phyloP scores from a whole-genome alignment of 805 yeast species.

The Brettanomyces anomalus region DNA sequence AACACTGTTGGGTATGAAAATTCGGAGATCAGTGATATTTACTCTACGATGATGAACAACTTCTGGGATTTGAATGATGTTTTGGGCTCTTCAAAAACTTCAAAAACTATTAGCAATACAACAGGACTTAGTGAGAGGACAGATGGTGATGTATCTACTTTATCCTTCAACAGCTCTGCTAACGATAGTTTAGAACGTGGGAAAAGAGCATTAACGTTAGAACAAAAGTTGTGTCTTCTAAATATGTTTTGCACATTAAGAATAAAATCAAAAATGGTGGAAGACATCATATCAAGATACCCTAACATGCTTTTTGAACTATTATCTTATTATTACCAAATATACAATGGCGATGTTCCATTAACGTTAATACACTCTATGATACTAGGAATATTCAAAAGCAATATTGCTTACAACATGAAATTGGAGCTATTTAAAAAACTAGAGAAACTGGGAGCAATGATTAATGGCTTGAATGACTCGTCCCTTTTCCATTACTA shows the following conservation, averaged over 20 bases:
- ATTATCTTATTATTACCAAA: constrained; percentile 10
- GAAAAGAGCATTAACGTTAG: too few species aligned
- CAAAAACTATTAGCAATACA: too few species aligned
- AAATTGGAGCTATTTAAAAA: constrained; percentile 14
- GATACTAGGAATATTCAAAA: constrained; percentile 16
- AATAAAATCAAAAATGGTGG: constrained; percentile 13
- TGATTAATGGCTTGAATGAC: constrained; percentile 10
- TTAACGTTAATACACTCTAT: constrained; percentile 16
- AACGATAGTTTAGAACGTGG: too few species aligned
- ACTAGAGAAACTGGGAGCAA: constrained; percentile 15
- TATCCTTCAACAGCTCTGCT: too few species aligned
- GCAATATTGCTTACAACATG: constrained; percentile 7
- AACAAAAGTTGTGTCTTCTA: too few species aligned
- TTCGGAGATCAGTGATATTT: constrained; percentile 7
- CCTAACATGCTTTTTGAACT: constrained; percentile 11
- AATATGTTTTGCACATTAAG: constrained; percentile 6
- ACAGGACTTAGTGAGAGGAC: too few species aligned
- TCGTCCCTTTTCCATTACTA: constrained; percentile 9
- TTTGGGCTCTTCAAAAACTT: too few species aligned
- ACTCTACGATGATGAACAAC: constrained; percentile 6
- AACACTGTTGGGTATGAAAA: not conserved
- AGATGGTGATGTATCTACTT: too few species aligned
- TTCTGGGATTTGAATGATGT: not conserved
- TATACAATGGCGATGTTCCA: constrained; percentile 19
- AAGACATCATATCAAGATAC: constrained; percentile 7